Conservation (phyloP, 768 basidiomycete genomes). For the Boletus reticuloceps region DNA sequence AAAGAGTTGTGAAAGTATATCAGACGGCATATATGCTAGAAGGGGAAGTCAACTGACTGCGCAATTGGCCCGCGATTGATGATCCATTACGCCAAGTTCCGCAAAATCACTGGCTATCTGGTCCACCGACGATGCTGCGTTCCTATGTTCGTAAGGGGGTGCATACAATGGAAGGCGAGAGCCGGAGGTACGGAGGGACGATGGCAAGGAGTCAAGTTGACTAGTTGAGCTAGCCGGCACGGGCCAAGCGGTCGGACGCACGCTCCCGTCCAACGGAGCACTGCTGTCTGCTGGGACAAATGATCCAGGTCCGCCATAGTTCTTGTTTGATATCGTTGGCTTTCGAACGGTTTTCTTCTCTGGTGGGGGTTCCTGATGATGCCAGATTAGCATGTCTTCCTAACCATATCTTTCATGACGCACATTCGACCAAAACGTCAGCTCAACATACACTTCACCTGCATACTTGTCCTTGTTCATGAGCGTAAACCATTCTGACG, state of each 20-base stretch:
- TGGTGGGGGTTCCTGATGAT: conserved; percentile 71
- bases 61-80: conserved; percentile 54
- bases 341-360: conserved; percentile 59
- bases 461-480: conserved; percentile 89
- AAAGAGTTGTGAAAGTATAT: conserved; percentile 30
- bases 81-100: conserved; percentile 56
- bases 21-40: conserved; percentile 8
- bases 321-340: conserved; percentile 48
- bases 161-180: conserved; percentile 71
- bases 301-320: conserved; percentile 77
- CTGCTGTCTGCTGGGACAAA: conserved; percentile 55
- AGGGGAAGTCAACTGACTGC: conserved; percentile 43
- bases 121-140: conserved; percentile 43
- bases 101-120: conserved; percentile 61
- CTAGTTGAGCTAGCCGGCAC: conserved; percentile 29
- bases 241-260: conserved; percentile 7
- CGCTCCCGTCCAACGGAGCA: conserved; percentile 24
- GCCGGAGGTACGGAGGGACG: conserved; percentile 59
- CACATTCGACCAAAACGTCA: conserved; percentile 97
- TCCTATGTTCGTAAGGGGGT: conserved; percentile 66
- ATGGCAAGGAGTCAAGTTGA: conserved; percentile 53
- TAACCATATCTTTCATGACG: conserved; percentile 22
- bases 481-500: conserved; percentile 89
- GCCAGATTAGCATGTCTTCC: conserved; percentile 2
- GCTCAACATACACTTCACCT: conserved; percentile 93